phyloP scores from a whole-genome alignment of 2,329 filamentous ascomycete species.

The Sporothrix mexicana region DNA sequence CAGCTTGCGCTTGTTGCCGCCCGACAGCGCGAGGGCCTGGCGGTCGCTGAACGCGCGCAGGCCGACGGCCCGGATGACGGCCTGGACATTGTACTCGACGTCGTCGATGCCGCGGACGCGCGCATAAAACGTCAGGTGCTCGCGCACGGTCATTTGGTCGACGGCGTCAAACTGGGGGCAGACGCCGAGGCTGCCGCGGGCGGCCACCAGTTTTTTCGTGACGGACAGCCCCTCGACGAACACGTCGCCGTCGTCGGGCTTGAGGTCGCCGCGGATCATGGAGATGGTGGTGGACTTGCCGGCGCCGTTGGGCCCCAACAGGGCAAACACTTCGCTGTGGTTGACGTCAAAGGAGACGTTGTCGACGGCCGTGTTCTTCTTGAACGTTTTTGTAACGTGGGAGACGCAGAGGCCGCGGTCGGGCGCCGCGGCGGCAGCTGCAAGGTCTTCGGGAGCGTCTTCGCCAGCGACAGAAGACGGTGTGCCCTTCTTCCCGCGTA shows the following conservation, averaged over 20 bases:
- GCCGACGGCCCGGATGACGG: slow-evolving; percentile 81
- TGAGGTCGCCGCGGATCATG: slow-evolving; percentile 85
- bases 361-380: slow-evolving; percentile 78
- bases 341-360: slow-evolving; percentile 84
- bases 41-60: slow-evolving; percentile 71
- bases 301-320: slow-evolving; percentile 89
- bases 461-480: slow-evolving; percentile 37
- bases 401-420: slow-evolving; percentile 81
- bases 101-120: slow-evolving; percentile 78
- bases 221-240: slow-evolving; percentile 80
- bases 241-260: slow-evolving; percentile 78
- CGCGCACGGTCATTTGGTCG: slow-evolving; percentile 86
- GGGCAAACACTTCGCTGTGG: slow-evolving; percentile 82
- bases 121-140: slow-evolving; percentile 89
- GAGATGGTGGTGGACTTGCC: slow-evolving; percentile 91
- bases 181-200: slow-evolving; percentile 81
- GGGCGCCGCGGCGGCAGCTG: slow-evolving; percentile 49
- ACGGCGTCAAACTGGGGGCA: slow-evolving; percentile 89
- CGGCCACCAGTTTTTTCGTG: slow-evolving; percentile 71
- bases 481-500: slow-evolving; percentile 25
- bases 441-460: slow-evolving; percentile 59
- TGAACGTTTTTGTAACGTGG: slow-evolving; percentile 81
- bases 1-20: slow-evolving; percentile 93
- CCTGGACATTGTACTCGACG: slow-evolving; percentile 75
- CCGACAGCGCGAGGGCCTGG: slow-evolving; percentile 80